Percentiles rank a stretch among this genome's conserved stretches.
These are phyloP conservation scores for Anisogramma anomala DNA, from an alignment of 2,329 filamentous ascomycete species.

Conservation along the genomic window DNA sequence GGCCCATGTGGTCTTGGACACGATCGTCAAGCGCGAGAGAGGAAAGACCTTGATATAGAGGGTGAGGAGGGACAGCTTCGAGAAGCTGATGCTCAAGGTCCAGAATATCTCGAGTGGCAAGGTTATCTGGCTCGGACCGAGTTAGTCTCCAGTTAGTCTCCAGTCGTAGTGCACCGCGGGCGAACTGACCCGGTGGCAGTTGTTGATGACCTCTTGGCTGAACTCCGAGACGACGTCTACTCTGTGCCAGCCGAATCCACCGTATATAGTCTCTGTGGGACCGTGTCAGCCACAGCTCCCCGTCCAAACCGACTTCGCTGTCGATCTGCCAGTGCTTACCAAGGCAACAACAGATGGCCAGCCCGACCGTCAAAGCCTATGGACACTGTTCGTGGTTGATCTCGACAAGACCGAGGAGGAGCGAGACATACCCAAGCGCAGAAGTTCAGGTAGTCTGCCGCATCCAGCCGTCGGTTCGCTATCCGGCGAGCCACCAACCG, in stretches of 20 bases:
- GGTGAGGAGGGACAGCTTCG: conserved; percentile 7
- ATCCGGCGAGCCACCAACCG: conserved; percentile 3
- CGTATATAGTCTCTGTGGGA: conserved; percentile 1
- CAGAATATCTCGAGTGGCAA: conserved; percentile 8
- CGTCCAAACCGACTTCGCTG: not conserved
- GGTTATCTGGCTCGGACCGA: not conserved
- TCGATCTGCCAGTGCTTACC: not conserved
- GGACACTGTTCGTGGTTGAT: too few species aligned
- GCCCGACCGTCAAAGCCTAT: conserved; percentile 2
- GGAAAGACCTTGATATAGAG: conserved; percentile 11
- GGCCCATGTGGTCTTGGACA: conserved; percentile 13
- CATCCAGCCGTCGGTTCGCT: conserved; percentile 7
- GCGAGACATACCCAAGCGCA: conserved; percentile 1
- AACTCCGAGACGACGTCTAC: not conserved
- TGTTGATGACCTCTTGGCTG: not conserved
- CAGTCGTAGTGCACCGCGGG: not conserved
- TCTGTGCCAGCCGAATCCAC: conserved; percentile 8
- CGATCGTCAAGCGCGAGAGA: conserved; percentile 1
- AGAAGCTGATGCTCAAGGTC: conserved; percentile 10
- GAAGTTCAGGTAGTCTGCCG: conserved; percentile 3
- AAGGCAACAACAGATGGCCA: conserved; percentile 1
- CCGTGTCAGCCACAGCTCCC: not conserved
- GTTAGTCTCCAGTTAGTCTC: not conserved
- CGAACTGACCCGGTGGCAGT: conserved; percentile 5
- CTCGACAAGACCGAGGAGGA: too few species aligned